These are phyloP conservation scores for Verticillium alfalfae DNA, from an alignment of 2,329 filamentous ascomycete species.

Conservation along the genomic window DNA sequence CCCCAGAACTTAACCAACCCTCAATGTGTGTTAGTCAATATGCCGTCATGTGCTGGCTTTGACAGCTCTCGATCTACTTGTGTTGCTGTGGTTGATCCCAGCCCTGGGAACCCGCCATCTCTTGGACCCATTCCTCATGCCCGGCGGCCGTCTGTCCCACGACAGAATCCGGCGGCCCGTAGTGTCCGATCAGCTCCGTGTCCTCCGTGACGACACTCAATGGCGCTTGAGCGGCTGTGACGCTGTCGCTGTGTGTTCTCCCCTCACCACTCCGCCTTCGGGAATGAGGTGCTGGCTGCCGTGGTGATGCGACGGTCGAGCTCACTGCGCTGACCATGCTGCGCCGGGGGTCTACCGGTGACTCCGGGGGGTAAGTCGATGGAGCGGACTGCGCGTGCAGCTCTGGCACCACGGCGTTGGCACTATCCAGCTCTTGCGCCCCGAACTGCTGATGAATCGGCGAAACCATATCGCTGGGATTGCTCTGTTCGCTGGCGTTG, in stretches of 20 bases:
- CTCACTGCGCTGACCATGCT: conserved; percentile 1
- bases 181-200: conserved; percentile 36
- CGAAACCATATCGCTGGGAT: conserved; percentile 19
- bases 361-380: conserved; percentile 9
- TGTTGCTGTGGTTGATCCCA: background rate
- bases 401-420: conserved; percentile 26
- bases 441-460: background rate
- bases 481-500: conserved; percentile 37
- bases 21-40: background rate
- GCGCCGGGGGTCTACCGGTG: background rate
- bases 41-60: background rate
- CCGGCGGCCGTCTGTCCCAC: conserved; percentile 34
- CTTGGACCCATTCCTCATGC: background rate
- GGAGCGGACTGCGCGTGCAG: conserved; percentile 19
- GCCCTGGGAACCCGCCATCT: background rate
- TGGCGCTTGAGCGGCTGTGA: conserved; percentile 9
- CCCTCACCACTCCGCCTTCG: conserved; percentile 2
- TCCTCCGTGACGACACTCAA: conserved; percentile 35
- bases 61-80: background rate
- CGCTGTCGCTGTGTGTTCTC: conserved; percentile 15
- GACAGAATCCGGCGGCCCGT: conserved; percentile 32
- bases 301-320: background rate
- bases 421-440: conserved; percentile 31
- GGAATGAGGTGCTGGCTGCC: background rate
- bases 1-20: background rate